These are phyloP conservation scores for Heliamphora exappendiculata DNA, from an alignment of 148 eudicot species.

Conservation along the genomic window DNA sequence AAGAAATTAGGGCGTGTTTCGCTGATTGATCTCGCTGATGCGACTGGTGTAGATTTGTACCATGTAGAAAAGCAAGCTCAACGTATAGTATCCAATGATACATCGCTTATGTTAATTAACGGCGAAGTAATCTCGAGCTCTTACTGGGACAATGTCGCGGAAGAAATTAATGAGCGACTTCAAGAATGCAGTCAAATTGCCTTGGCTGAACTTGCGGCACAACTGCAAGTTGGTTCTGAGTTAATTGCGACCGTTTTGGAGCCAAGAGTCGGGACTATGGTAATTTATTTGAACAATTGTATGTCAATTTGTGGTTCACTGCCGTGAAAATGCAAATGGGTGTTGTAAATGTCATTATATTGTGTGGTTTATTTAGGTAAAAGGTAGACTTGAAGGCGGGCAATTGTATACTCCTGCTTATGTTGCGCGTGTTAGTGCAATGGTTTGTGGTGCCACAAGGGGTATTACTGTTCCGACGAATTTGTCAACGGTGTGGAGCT, in stretches of 20 bases:
- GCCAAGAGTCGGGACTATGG: slow-evolving; percentile 83
- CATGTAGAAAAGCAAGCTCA: slow-evolving; percentile 90
- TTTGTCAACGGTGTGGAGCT: slow-evolving; percentile 78
- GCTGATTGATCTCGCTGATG: slow-evolving; percentile 83
- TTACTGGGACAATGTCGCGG: slow-evolving; percentile 86
- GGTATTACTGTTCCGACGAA: slow-evolving; percentile 84
- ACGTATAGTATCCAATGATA: slow-evolving; percentile 47
- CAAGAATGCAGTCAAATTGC: slow-evolving; percentile 97
- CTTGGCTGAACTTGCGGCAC: slow-evolving; percentile 85
- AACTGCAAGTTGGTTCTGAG: slow-evolving; percentile 86
- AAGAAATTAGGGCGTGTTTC: slow-evolving; percentile 76
- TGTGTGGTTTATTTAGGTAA: slow-evolving; percentile 39
- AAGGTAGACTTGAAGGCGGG: slow-evolving; percentile 98
- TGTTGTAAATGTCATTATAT: slow-evolving; percentile 3
- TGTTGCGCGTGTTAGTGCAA: slow-evolving; percentile 83
- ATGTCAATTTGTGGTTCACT: background rate
- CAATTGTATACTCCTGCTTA: slow-evolving; percentile 93
- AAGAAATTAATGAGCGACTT: slow-evolving; percentile 87
- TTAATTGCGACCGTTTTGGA: slow-evolving; percentile 54
- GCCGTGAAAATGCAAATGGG: background rate
- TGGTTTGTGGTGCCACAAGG: slow-evolving; percentile 97
- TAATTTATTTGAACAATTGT: slow-evolving; percentile 20
- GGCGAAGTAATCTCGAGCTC: slow-evolving; percentile 76
- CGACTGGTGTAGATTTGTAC: slow-evolving; percentile 75
- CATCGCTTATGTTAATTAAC: slow-evolving; percentile 63